Conservation (phyloP, 345 rosid genomes). For the Gossypium anomalum region DNA sequence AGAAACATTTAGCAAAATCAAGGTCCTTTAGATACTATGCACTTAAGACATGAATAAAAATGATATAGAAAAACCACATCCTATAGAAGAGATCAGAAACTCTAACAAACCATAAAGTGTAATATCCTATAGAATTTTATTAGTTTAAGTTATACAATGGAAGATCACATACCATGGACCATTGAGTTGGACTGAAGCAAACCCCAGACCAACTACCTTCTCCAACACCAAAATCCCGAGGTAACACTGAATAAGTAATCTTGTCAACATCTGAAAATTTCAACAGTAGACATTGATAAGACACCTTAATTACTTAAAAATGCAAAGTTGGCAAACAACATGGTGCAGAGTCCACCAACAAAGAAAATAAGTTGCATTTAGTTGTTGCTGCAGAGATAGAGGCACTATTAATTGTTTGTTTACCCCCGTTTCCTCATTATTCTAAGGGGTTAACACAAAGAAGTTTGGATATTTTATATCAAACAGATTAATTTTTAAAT, state of each 20-base stretch:
- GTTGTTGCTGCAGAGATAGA: neutral
- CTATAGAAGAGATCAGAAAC: neutral
- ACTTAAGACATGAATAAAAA: neutral
- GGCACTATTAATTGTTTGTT: neutral
- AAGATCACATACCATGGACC: slow-evolving; percentile 44
- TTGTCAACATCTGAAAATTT: slow-evolving; percentile 42
- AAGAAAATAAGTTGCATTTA: neutral
- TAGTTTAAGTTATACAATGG: neutral
- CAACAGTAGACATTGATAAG: slow-evolving; percentile 19
- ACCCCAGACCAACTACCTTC: slow-evolving; percentile 77
- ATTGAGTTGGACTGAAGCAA: slow-evolving; percentile 64
- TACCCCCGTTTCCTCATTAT: neutral
- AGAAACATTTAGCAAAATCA: neutral
- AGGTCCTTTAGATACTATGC: neutral
- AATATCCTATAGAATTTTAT: neutral
- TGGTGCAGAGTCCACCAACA: neutral
- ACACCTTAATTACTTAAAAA: slow-evolving; percentile 9
- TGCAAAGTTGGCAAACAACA: neutral
- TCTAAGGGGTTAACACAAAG: neutral
- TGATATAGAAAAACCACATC: neutral
- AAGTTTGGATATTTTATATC: neutral
- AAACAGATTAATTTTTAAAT: neutral
- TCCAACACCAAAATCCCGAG: slow-evolving; percentile 64
- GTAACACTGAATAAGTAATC: slow-evolving; percentile 56
- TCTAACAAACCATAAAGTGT: neutral